Evolutionary conservation across 495 filamentous ascomycete genomes (phyloP).

Genomic region (Amphirosellinia nigrospora): DNA sequence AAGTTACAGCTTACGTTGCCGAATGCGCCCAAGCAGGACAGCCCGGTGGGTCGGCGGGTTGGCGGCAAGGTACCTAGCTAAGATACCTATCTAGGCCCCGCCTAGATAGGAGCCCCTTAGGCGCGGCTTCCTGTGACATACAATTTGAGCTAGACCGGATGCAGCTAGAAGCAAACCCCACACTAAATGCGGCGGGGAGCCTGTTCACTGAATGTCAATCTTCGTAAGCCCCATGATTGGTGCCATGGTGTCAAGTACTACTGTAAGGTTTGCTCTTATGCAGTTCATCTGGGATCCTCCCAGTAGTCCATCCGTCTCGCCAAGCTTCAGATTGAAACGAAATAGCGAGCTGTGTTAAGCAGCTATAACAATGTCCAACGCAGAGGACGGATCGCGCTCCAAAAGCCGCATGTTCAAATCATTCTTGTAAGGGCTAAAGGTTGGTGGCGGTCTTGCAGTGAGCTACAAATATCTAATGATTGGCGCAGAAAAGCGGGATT

Average conservation of each 20-base stretch:
- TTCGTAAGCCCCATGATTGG: neutral
- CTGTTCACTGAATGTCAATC: neutral
- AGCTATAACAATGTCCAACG: conserved; percentile 15
- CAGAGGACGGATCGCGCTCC: conserved; percentile 2
- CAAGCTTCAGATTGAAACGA: neutral
- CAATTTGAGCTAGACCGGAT: neutral
- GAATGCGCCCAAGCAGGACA: conserved; percentile 27
- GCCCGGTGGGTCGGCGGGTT: neutral
- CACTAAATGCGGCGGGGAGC: neutral
- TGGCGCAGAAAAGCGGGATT: conserved; percentile 26
- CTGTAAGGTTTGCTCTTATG: conserved; percentile 10
- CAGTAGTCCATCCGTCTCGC: neutral
- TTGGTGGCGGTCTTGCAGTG: neutral
- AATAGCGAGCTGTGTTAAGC: neutral
- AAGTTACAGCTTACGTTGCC: conserved; percentile 45
- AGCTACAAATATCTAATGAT: neutral
- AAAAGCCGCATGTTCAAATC: conserved; percentile 29
- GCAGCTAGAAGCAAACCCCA: conserved; percentile 1
- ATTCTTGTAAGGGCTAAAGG: conserved; percentile 29
- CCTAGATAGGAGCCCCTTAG: too few relatives aligned
- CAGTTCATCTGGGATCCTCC: conserved; percentile 9
- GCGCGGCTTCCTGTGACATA: too few relatives aligned
- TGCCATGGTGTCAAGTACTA: neutral
- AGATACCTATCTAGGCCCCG: neutral
- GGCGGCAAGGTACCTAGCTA: too few relatives aligned